Evolutionary conservation across 768 basidiomycete genomes (phyloP).

Genomic region (Cystofilobasidium capitatum): DNA sequence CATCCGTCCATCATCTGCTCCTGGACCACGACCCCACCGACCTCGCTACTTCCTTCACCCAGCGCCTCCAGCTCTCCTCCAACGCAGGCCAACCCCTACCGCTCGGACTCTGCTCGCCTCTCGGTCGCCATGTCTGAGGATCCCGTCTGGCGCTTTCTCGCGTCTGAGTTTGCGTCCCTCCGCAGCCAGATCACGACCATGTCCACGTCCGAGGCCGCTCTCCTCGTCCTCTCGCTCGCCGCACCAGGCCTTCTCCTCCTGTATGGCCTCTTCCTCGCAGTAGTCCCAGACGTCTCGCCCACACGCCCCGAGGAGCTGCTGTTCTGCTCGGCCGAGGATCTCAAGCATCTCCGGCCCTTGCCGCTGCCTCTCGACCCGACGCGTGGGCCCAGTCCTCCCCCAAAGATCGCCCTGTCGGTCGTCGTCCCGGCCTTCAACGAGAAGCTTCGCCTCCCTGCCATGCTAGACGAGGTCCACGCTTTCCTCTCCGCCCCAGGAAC

Average conservation of each 20-base stretch:
- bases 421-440: constrained; percentile 92
- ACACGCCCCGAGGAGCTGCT: not conserved
- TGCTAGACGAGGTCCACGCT: constrained; percentile 61
- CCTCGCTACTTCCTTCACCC: too few species aligned
- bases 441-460: constrained; percentile 63
- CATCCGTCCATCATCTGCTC: too few species aligned
- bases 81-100: too few species aligned
- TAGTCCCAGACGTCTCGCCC: not conserved
- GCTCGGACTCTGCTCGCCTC: too few species aligned
- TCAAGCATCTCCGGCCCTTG: not conserved
- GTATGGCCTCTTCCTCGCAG: not conserved
- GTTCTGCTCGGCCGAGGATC: not conserved
- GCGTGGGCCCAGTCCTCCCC: constrained; percentile 39
- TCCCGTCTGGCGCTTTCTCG: not conserved
- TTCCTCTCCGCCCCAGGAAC: constrained; percentile 45
- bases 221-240: not conserved
- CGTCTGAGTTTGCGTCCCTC: not conserved
- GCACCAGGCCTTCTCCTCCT: not conserved
- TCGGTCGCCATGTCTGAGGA: not conserved
- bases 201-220: not conserved
- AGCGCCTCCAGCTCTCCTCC: too few species aligned
- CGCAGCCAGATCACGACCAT: not conserved
- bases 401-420: constrained; percentile 62
- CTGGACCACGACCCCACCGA: too few species aligned
- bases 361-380: not conserved